Conservation (phyloP, 345 rosid genomes). For the Raphanus raphanistrum region DNA sequence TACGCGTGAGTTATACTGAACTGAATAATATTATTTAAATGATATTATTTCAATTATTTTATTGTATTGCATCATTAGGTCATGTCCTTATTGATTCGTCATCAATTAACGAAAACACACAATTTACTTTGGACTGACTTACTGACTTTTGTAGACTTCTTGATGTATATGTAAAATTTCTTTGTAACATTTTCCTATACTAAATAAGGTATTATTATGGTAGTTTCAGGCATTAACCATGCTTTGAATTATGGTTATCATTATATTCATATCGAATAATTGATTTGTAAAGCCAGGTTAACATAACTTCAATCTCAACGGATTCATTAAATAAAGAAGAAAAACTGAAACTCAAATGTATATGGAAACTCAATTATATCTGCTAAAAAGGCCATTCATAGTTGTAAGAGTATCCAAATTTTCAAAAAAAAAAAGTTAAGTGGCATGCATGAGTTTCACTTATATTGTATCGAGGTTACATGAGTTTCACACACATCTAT, state of each 20-base stretch:
- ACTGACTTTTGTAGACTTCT: conserved; percentile 7
- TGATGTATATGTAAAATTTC: neutral
- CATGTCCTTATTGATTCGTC: neutral
- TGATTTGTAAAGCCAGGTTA: neutral
- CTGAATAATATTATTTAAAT: too few relatives aligned
- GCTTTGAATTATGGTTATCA: neutral
- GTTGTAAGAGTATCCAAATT: neutral
- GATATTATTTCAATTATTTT: too few relatives aligned
- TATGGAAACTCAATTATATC: neutral
- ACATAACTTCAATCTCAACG: neutral
- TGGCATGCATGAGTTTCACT: neutral
- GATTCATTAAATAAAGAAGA: neutral
- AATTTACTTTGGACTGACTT: neutral
- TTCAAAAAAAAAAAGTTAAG: neutral
- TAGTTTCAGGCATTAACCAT: neutral
- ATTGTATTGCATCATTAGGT: neutral
- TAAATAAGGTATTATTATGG: neutral
- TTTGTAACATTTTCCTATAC: neutral
- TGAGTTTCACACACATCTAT: neutral
- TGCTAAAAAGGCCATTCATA: neutral
- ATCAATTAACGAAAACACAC: neutral
- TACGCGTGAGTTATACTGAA: too few relatives aligned
- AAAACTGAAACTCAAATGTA: neutral
- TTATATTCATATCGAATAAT: neutral
- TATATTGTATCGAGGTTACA: neutral